Percentiles rank a stretch among this genome's conserved stretches.
phyloP scores from a whole-genome alignment of 2,329 filamentous ascomycete species.

The Hypomyces rosellus region DNA sequence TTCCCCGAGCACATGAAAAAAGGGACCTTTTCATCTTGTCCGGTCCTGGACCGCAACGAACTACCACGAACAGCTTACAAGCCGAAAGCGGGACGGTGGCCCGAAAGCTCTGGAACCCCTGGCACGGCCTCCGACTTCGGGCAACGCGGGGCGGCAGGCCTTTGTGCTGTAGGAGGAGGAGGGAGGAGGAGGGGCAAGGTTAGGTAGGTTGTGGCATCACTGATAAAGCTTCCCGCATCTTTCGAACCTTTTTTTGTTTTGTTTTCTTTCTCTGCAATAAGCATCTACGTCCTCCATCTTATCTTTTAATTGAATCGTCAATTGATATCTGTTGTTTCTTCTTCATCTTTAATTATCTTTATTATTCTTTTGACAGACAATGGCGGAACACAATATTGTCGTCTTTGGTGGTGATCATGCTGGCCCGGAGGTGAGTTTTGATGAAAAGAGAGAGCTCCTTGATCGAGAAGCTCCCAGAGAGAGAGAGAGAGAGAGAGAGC shows the following conservation, averaged over 20 bases:
- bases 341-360: neutral
- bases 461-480: neutral
- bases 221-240: neutral
- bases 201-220: too few relatives aligned
- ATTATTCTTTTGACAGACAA: conserved; percentile 29
- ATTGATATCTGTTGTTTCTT: neutral
- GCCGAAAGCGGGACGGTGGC: too few relatives aligned
- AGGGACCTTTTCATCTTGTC: too few relatives aligned
- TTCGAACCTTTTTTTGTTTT: neutral
- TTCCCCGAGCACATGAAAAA: too few relatives aligned
- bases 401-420: conserved; percentile 80
- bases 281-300: neutral
- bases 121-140: conserved; percentile 4
- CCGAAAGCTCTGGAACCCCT: too few relatives aligned
- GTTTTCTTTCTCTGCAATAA: too few relatives aligned
- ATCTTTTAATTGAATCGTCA: neutral
- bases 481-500: neutral
- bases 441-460: neutral
- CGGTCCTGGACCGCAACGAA: too few relatives aligned
- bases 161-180: neutral
- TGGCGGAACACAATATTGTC: conserved; percentile 70
- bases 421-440: conserved; percentile 63
- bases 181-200: neutral
- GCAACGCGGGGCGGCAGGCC: neutral
- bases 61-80: too few relatives aligned